A percentile compares a stretch with the other conserved stretches of the same genome.
Evolutionary conservation across 495 filamentous ascomycete species (phyloP).

Genomic region (Aspergillus conjunctus): DNA sequence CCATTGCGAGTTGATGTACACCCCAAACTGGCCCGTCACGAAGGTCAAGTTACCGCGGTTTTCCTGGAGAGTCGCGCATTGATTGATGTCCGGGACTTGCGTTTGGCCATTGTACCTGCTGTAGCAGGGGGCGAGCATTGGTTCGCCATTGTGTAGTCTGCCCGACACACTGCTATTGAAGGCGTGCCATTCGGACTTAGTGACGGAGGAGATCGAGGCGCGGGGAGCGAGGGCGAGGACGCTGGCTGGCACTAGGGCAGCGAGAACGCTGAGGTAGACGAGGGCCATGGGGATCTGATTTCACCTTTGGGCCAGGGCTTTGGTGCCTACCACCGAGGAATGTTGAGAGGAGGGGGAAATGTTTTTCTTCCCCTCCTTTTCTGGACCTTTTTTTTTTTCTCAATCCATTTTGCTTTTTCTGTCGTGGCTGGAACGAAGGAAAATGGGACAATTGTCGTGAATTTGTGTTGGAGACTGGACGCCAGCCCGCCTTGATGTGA

Average conservation of each 20-base stretch:
- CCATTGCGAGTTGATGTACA: slow-evolving; percentile 10
- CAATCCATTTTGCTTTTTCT: too few species aligned
- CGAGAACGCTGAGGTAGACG: too few species aligned
- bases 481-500: too few species aligned
- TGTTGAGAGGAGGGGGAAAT: too few species aligned
- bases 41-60: background rate
- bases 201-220: background rate
- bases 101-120: slow-evolving; percentile 5
- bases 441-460: too few species aligned
- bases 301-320: too few species aligned
- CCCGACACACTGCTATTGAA: slow-evolving; percentile 19
- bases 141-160: slow-evolving; percentile 12
- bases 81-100: background rate
- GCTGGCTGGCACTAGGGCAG: background rate
- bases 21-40: background rate
- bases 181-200: background rate
- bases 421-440: too few species aligned
- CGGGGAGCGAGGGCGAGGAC: background rate
- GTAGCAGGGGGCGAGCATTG: slow-evolving; percentile 18
- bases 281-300: too few species aligned
- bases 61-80: background rate
- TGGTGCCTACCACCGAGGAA: too few species aligned
- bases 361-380: too few species aligned
- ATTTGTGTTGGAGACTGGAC: too few species aligned
- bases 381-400: too few species aligned